Evolutionary conservation across 345 rosid species (phyloP).

Genomic region (Populus deltoides): DNA sequence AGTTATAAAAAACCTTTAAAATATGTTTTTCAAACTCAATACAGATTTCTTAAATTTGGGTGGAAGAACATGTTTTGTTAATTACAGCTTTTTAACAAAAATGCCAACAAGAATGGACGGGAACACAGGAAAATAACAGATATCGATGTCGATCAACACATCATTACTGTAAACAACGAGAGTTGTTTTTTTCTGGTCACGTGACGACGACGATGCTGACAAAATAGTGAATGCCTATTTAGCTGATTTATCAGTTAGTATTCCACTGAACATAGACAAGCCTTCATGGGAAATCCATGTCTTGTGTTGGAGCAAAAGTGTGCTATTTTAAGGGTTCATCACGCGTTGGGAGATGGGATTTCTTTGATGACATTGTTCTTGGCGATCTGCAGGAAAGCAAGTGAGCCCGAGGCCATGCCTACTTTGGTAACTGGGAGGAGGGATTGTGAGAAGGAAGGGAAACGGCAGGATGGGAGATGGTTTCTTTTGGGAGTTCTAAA

Average conservation of each 20-base stretch:
- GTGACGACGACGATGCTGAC: background rate
- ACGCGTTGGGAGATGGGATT: slow-evolving; percentile 59
- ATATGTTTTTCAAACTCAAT: no score
- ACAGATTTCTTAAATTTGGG: no score
- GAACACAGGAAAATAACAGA: slow-evolving; percentile 51
- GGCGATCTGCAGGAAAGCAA: slow-evolving; percentile 33
- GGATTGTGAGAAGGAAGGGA: background rate
- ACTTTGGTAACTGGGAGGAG: slow-evolving; percentile 5
- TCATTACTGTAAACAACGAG: slow-evolving; percentile 22
- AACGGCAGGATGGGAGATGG: slow-evolving; percentile 12
- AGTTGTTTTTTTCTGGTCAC: background rate
- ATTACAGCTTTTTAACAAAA: no score
- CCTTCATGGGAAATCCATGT: slow-evolving; percentile 64
- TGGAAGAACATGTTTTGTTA: no score
- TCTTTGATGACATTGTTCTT: slow-evolving; percentile 55
- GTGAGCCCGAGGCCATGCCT: slow-evolving; percentile 35
- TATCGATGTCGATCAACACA: slow-evolving; percentile 40
- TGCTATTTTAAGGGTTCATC: slow-evolving; percentile 46
- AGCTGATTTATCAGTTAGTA: slow-evolving; percentile 41
- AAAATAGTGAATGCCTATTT: slow-evolving; percentile 38
- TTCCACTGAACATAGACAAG: slow-evolving; percentile 38
- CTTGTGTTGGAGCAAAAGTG: slow-evolving; percentile 35
- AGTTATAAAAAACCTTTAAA: no score
- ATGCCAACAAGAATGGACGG: slow-evolving; percentile 6
- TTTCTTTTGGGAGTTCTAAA: slow-evolving; percentile 14